phyloP scores from a whole-genome alignment of 331 rosid species.

The Spiraea crenata region DNA sequence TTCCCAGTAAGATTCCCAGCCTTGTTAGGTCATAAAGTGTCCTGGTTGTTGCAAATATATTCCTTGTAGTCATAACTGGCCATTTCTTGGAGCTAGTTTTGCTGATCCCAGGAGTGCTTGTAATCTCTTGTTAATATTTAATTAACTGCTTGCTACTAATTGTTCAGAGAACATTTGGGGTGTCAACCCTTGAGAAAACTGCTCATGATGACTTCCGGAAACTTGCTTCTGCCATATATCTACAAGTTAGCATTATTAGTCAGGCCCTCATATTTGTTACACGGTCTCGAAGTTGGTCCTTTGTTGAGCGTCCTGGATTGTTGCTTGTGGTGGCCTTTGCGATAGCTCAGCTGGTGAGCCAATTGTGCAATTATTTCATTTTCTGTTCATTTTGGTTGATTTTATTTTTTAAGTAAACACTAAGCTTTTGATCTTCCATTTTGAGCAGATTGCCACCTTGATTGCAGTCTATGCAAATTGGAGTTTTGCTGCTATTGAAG shows the following conservation, averaged over 20 bases:
- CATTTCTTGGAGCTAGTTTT: background rate
- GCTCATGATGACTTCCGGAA: slow-evolving; percentile 81
- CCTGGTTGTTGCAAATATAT: background rate
- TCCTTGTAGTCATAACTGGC: background rate
- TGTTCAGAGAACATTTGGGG: slow-evolving; percentile 74
- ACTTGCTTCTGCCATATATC: slow-evolving; percentile 95
- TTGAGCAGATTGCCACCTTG: slow-evolving; percentile 83
- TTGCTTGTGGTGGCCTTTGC: slow-evolving; percentile 73
- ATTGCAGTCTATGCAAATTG: slow-evolving; percentile 94
- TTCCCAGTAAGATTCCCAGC: slow-evolving; percentile 69
- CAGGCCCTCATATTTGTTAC: slow-evolving; percentile 99
- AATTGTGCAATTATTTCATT: slow-evolving; percentile 3
- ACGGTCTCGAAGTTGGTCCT: slow-evolving; percentile 96
- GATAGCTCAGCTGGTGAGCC: slow-evolving; percentile 90
- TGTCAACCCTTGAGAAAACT: slow-evolving; percentile 69
- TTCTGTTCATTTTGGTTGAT: background rate
- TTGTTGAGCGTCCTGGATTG: slow-evolving; percentile 90
- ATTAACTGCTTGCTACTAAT: slow-evolving; percentile 14
- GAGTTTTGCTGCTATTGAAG: slow-evolving; percentile 97
- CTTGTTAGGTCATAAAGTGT: slow-evolving; percentile 10
- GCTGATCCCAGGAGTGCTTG: background rate
- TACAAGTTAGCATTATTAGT: slow-evolving; percentile 98
- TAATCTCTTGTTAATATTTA: background rate
- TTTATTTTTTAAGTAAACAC: background rate
- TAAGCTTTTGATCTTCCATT: slow-evolving; percentile 22